Base-by-base conservation (phyloP, 495 filamentous ascomycete genomes). In the Alectoria sarmentosa region DNA sequence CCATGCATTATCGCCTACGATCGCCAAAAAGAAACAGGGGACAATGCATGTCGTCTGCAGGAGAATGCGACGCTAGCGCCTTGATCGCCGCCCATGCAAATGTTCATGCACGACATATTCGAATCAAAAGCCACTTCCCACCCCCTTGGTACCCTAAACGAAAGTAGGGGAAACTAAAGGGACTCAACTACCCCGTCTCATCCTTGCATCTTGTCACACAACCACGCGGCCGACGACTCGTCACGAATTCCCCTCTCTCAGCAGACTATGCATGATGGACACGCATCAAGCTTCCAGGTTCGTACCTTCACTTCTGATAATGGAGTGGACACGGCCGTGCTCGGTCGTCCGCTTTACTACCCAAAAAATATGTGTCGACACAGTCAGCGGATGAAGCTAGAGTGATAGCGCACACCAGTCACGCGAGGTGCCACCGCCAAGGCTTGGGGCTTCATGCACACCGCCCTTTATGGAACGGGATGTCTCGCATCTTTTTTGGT, bases 41-140 rank as follows among this genome's bases (percentile, higher is more conserved):
- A 28, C 15, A 30, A 28, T 23, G 48, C 26, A 52, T 11, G 48
- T 52, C 7, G 48, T 52, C 48, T 52, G 48, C 26, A 52, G 48
- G 48, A 15, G 13, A 28, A 15, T 5, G 4, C 14, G 5, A 1
- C 10, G 0, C 10, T 49, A 49, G 46, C 46, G 46, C 9, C 8
- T 23, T 34, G 46, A 58, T 36, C 62, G 54, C 54, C 62, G 54
- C 54, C 42, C 32, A 36, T 28, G 62, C 30, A 30, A n/a, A 3
- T 55, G 23, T 58, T 23, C 23, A 58, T 64, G 62, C 62, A 64
- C 62, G 42, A 64, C 62, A 64, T 60, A 41, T 48, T 14, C 44
- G 23, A 62, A 62, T 62, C 30, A 17, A 1, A 49, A 60, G 44
- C 44, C 23, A 48, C 56, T 48, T 57, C 30, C 62, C 62, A 58